Base-by-base conservation (phyloP, 768 basidiomycete genomes). In the Mycena rebaudengoi region DNA sequence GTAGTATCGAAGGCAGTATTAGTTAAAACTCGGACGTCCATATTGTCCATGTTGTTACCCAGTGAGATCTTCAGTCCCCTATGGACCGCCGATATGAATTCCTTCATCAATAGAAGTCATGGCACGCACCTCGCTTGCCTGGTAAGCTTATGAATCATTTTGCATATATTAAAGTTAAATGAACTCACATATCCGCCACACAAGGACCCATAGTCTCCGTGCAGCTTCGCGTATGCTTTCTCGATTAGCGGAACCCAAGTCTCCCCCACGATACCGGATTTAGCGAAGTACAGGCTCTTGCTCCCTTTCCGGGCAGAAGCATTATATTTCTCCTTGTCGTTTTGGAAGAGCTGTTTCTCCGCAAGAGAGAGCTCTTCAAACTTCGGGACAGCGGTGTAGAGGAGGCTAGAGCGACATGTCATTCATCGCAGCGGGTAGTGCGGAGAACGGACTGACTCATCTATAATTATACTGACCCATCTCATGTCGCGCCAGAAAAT, bases 401-500 rank as follows among this genome's bases (percentile, higher is more conserved):
- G 72, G 20, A 74, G 71, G 57, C 77, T 78, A 54, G 3, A 23
- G 23, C 4, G 23, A 11, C 2, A 40, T 25, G 62, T 52, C 20
- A 43, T 13, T 30, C 8, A 41, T 28, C 11, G 21, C 7, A 5
- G 7, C 48, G 16, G 21, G 26, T 29, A 2, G 7, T n/a, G n/a
- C 3, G 18, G 11, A 18, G 29, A 54, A 51, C 43, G 4, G 5
- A 72, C 75, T 23, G 13, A 75, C 76, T 79, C 78, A 57, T 79
- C 78, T 29, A 79, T 74, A 35, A 79, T 74, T 5, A 79, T 76
- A 54, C 74, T 74, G 23, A 71, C 71, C 78, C 78, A 79, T 37
- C 70, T 68, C 35, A 65, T 56, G 39, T 79, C 78, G 2, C 77
- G 57, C 63, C 65, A 76, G 60, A 79, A 78, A 13, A 78, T 73